Conservation (phyloP, 495 filamentous ascomycete species). For the Jackrogersella multiformis region DNA sequence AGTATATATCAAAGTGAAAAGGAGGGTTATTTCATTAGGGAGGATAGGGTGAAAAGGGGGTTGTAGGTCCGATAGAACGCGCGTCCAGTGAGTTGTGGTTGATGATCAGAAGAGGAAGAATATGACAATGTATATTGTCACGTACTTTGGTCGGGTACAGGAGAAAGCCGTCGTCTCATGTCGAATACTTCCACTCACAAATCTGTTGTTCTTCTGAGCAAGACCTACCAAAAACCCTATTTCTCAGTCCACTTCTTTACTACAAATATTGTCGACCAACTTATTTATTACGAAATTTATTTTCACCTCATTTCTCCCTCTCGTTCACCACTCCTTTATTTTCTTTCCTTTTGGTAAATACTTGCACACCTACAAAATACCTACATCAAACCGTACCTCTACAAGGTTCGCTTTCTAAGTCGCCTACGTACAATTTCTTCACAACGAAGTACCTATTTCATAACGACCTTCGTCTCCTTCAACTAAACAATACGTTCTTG, state of each 20-base stretch:
- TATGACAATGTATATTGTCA: neutral
- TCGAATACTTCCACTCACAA: neutral
- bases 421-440: neutral
- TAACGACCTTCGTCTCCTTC: neutral
- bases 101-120: neutral
- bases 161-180: neutral
- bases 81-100: neutral
- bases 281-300: too few relatives aligned
- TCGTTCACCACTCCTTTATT: neutral
- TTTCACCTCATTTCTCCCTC: neutral
- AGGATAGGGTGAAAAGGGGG: neutral
- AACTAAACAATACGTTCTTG: too few relatives aligned
- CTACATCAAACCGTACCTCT: neutral
- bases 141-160: neutral
- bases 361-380: neutral
- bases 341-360: neutral
- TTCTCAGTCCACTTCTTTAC: too few relatives aligned
- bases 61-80: neutral
- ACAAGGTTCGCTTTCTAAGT: neutral
- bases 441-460: neutral
- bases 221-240: too few relatives aligned
- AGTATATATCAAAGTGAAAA: neutral
- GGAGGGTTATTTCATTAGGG: neutral
- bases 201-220: too few relatives aligned
- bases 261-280: too few relatives aligned